Percentiles rank a stretch among this genome's conserved stretches.
Conservation (phyloP, 768 basidiomycete genomes). For the Amanita inopinata region DNA sequence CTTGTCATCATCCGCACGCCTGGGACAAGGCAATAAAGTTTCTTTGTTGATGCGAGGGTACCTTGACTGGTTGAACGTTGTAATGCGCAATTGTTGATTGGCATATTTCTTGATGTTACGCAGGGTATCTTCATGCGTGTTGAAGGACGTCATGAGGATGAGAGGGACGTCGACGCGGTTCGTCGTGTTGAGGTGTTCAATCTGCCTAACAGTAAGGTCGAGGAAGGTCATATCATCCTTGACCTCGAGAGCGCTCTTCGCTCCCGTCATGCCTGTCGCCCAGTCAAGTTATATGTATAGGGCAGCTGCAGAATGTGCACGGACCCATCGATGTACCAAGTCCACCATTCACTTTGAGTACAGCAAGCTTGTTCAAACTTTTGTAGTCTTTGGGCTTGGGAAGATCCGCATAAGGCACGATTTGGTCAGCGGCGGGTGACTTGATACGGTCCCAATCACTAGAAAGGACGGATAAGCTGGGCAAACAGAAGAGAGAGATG, state of each 20-base stretch:
- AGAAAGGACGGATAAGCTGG: constrained; percentile 10
- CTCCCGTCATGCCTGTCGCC: constrained; percentile 70
- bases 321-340: constrained; percentile 83
- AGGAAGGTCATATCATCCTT: constrained; percentile 98
- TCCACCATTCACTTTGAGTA: constrained; percentile 93
- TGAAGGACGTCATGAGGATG: constrained; percentile 98
- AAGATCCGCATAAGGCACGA: constrained; percentile 73
- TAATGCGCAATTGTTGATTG: constrained; percentile 89
- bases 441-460: constrained; percentile 90
- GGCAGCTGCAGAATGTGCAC: neutral
- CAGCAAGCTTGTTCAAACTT: constrained; percentile 85
- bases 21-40: constrained; percentile 75
- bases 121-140: constrained; percentile 93
- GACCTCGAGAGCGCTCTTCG: constrained; percentile 92
- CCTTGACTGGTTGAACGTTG: constrained; percentile 87
- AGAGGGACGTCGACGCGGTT: constrained; percentile 87
- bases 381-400: constrained; percentile 45
- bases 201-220: constrained; percentile 88
- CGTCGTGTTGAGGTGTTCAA: constrained; percentile 88
- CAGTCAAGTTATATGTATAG: constrained; percentile 9
- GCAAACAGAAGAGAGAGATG: constrained; percentile 7
- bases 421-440: constrained; percentile 77
- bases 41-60: constrained; percentile 92
- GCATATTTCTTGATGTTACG: constrained; percentile 96
- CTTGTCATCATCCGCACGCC: constrained; percentile 74